These are phyloP conservation scores for Mesostigma viride DNA, from an alignment of 139 green algal species.

Conservation along the genomic window DNA sequence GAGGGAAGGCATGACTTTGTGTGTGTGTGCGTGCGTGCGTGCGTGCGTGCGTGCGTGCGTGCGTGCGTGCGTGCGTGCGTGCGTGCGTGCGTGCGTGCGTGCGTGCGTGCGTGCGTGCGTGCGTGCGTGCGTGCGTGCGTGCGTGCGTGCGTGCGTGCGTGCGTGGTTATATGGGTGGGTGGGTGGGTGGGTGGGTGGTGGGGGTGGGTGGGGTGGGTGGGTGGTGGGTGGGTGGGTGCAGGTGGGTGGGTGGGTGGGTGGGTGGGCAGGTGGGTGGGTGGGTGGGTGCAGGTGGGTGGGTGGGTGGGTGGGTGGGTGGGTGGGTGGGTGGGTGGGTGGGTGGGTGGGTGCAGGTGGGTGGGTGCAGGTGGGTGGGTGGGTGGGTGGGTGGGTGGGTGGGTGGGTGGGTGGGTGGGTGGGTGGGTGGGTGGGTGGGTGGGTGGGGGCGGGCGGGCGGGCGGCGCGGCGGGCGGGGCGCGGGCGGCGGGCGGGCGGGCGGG, in stretches of 20 bases:
- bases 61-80: background rate
- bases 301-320: background rate
- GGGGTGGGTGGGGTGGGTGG: too few relatives aligned
- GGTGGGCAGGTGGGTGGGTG: too few relatives aligned
- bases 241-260: too few relatives aligned
- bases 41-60: background rate
- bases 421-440: too few relatives aligned
- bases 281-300: too few relatives aligned
- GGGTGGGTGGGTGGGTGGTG: too few relatives aligned
- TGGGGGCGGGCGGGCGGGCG: too few relatives aligned
- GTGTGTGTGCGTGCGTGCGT: conserved; percentile 6
- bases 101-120: conserved; percentile 9
- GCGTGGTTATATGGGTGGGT: too few relatives aligned
- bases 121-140: conserved; percentile 9
- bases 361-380: too few relatives aligned
- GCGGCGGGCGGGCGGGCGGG: too few relatives aligned
- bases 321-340: background rate
- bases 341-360: too few relatives aligned
- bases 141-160: conserved; percentile 10
- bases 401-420: conserved; percentile 3
- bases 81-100: background rate
- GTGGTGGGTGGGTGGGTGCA: too few relatives aligned
- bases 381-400: conserved; percentile 2
- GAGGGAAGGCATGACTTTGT: background rate
- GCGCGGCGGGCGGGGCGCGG: background rate